phyloP scores from a whole-genome alignment of 2,329 filamentous ascomycete species.

The Xylaria multiplex region DNA sequence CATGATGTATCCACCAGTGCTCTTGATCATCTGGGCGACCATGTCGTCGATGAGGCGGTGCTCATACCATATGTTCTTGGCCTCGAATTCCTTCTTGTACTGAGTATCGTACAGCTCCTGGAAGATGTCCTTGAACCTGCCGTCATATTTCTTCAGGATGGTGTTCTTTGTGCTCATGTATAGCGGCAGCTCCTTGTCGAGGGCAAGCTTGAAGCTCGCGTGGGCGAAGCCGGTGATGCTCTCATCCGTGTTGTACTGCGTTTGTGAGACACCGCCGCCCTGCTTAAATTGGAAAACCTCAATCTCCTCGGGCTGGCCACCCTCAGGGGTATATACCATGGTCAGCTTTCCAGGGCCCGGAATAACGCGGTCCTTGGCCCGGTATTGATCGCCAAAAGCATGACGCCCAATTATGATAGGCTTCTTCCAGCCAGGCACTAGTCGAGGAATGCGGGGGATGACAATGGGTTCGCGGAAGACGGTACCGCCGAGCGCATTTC shows the following conservation, averaged over 20 bases:
- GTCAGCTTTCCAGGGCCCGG: constrained; percentile 85
- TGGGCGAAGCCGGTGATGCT: constrained; percentile 95
- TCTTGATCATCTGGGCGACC: constrained; percentile 99
- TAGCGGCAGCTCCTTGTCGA: constrained; percentile 87
- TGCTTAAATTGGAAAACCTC: constrained; percentile 91
- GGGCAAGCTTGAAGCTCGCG: constrained; percentile 93
- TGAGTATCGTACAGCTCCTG: constrained; percentile 90
- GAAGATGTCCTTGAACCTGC: constrained; percentile 99
- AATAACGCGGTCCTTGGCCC: constrained; percentile 90
- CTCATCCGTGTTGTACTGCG: constrained; percentile 98
- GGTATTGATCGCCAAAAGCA: constrained; percentile 98
- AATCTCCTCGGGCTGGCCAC: constrained; percentile 83
- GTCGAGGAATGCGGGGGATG: constrained; percentile 89
- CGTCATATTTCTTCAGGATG: constrained; percentile 98
- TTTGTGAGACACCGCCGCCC: constrained; percentile 88
- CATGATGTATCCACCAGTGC: constrained; percentile 93
- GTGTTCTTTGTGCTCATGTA: constrained; percentile 99
- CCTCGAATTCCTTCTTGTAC: constrained; percentile 90
- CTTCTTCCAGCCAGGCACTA: constrained; percentile 98
- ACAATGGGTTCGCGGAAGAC: constrained; percentile 99
- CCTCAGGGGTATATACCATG: constrained; percentile 92
- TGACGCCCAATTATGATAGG: constrained; percentile 99
- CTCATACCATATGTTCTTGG: constrained; percentile 97
- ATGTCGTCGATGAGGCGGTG: constrained; percentile 99
- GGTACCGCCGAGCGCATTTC: constrained; percentile 83